Conservation (phyloP, 768 basidiomycete genomes). For the Tylopilus rubrobrunneus region DNA sequence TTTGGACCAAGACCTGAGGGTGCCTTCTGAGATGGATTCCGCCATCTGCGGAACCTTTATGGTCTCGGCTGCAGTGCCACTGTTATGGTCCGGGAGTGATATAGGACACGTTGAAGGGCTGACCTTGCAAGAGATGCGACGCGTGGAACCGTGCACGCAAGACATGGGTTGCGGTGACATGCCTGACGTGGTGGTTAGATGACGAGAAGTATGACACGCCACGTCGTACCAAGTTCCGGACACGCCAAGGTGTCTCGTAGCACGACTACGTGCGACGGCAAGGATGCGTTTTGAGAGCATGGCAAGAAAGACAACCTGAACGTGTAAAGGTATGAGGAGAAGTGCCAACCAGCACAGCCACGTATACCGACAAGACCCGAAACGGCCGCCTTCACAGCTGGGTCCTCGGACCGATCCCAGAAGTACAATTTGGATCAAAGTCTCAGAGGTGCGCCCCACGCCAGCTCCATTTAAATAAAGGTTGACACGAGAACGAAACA, state of each 20-base stretch:
- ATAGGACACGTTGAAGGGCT: conserved; percentile 24
- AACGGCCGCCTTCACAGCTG: too few species aligned
- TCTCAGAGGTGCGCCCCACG: too few species aligned
- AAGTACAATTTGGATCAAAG: too few species aligned
- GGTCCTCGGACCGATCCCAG: too few species aligned
- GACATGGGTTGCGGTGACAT: conserved; percentile 42
- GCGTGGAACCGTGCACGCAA: conserved; percentile 65
- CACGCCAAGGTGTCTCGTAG: conserved; percentile 35
- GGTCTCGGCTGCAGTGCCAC: conserved; percentile 59
- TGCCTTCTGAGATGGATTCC: conserved; percentile 97
- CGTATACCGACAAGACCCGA: too few species aligned
- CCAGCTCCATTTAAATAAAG: too few species aligned
- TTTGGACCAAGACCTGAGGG: conserved; percentile 91
- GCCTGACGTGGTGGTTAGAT: conserved; percentile 33
- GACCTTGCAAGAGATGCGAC: conserved; percentile 66
- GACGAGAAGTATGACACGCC: neutral
- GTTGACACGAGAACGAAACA: too few species aligned
- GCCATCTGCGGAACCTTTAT: conserved; percentile 98
- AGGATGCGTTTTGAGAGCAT: too few species aligned
- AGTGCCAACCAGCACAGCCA: too few species aligned
- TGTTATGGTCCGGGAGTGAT: conserved; percentile 8
- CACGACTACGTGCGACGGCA: conserved; percentile 57
- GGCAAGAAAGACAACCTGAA: too few species aligned
- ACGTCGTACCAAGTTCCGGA: conserved; percentile 47
- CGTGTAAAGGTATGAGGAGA: too few species aligned